These are phyloP conservation scores for Colletotrichum lini DNA, from an alignment of 2,329 filamentous ascomycete species.

Conservation along the genomic window DNA sequence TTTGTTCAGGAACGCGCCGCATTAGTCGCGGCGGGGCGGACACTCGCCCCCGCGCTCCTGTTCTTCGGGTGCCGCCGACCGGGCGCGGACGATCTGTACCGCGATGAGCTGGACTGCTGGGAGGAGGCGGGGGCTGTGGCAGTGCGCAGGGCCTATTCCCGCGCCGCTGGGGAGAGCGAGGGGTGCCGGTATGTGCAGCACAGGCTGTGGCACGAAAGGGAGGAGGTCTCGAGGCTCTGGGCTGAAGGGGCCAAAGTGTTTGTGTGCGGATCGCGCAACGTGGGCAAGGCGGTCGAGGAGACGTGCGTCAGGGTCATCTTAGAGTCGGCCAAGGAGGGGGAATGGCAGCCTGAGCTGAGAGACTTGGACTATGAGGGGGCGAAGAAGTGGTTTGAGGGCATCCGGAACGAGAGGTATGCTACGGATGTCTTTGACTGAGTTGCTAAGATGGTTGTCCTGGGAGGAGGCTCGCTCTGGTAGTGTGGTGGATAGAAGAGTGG, in stretches of 20 bases:
- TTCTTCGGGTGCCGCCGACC: conserved; percentile 64
- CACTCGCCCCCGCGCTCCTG: conserved; percentile 56
- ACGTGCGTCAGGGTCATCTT: conserved; percentile 43
- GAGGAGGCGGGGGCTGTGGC: conserved; percentile 64
- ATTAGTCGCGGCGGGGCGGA: conserved; percentile 60
- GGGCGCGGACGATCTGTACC: conserved; percentile 62
- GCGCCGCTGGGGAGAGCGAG: conserved; percentile 57
- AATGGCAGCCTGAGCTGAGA: conserved; percentile 44
- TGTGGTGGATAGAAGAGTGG: background rate
- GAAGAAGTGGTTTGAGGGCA: conserved; percentile 62
- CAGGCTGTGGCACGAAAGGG: conserved; percentile 53
- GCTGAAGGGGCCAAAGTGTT: conserved; percentile 64
- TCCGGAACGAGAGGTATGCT: conserved; percentile 69
- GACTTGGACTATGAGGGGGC: conserved; percentile 56
- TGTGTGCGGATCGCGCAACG: conserved; percentile 69
- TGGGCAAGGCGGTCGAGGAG: conserved; percentile 59
- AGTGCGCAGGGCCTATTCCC: conserved; percentile 70
- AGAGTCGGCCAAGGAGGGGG: conserved; percentile 47
- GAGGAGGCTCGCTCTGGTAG: background rate
- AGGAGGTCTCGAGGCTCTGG: conserved; percentile 53
- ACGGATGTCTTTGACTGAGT: conserved; percentile 72
- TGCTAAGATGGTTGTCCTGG: background rate
- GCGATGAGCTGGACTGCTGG: conserved; percentile 61
- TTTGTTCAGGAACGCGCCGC: conserved; percentile 48
- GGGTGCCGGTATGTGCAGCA: conserved; percentile 67